Evolutionary conservation across 2,329 filamentous ascomycete genomes (phyloP).

Genomic region (Pseudogymnoascus sp.): DNA sequence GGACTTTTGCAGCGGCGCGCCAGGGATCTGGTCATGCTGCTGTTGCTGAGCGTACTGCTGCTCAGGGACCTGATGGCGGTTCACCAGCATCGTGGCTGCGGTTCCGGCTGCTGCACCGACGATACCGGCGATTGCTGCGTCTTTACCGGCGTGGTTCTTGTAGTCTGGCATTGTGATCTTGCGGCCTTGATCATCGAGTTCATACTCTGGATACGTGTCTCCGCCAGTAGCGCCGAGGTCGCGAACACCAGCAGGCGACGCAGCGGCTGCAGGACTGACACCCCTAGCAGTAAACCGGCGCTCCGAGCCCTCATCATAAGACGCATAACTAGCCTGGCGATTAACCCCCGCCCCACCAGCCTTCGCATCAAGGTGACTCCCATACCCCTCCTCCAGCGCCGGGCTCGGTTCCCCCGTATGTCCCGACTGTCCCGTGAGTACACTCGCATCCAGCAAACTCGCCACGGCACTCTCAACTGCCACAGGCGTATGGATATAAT

Average conservation of each 20-base stretch:
- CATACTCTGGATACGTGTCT: slow-evolving; percentile 24
- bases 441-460: slow-evolving; percentile 72
- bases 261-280: slow-evolving; percentile 32
- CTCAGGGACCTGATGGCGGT: slow-evolving; percentile 9
- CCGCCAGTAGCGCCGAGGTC: neutral
- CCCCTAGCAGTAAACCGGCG: slow-evolving; percentile 27
- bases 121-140: slow-evolving; percentile 21
- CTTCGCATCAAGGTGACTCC: slow-evolving; percentile 8
- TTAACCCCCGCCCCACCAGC: slow-evolving; percentile 16
- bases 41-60: slow-evolving; percentile 23
- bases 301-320: slow-evolving; percentile 29
- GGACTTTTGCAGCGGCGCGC: slow-evolving; percentile 52
- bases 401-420: slow-evolving; percentile 40
- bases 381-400: slow-evolving; percentile 31
- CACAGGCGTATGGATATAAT: slow-evolving; percentile 62
- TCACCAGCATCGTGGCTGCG: slow-evolving; percentile 14
- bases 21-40: slow-evolving; percentile 27
- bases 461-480: slow-evolving; percentile 86
- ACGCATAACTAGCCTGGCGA: slow-evolving; percentile 26
- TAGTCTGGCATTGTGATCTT: slow-evolving; percentile 28
- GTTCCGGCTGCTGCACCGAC: slow-evolving; percentile 25
- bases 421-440: slow-evolving; percentile 54
- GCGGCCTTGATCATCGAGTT: slow-evolving; percentile 27
- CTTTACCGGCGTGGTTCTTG: slow-evolving; percentile 19
- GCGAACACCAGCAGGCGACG: slow-evolving; percentile 13